Base-by-base conservation (phyloP, 2,329 filamentous ascomycete genomes). In the Fusarium brevicatenulatum region DNA sequence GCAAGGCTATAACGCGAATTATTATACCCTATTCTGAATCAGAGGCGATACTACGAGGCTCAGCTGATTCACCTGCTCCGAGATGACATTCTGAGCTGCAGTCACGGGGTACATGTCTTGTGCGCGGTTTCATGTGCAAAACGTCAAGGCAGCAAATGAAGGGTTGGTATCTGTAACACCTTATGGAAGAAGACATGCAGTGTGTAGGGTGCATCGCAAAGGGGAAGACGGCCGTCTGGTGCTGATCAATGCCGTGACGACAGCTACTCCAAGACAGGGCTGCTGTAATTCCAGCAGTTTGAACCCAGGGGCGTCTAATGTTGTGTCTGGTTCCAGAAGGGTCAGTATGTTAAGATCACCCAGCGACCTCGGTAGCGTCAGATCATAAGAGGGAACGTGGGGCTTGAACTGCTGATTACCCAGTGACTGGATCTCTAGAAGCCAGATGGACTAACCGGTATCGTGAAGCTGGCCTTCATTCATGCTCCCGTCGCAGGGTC, bases 201-300 rank as follows among this genome's bases (percentile, higher is more conserved):
- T 9, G 21, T 8, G 39, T 9, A 15, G 21, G 15, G 21, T n/a
- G 21, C 21, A n/a, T n/a, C 21, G 21, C 5, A 42, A n/a, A 36
- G 16, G 15, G 34, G 8, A 36, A 36, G 34, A 36, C 16, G n/a
- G 39, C 39, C 21, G 3, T 42, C 21, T 10, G 9, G 21, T 42
- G 8, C 21, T 9, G 5, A 10, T 9, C 9, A 42, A 42, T 42
- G 39, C 13, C 5, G 12, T 4, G 8, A 9, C 4, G 2, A 13
- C 21, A 42, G 9, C 13, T 15, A 15, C 21, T n/a, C 21, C 13
- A n/a, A 16, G 13, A n/a, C 1, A 1, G 9, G 8, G 2, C 1
- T 42, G 5, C 13, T 42, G 39, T 42, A 6, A n/a, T 42, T 15
- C 7, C 39, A n/a, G 21, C 6, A 2, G 21, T 7, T 42, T n/a